Evolutionary conservation across 1,284 basidiomycete genomes (phyloP).

Genomic region (Erythrobasidium hasegawianum): DNA sequence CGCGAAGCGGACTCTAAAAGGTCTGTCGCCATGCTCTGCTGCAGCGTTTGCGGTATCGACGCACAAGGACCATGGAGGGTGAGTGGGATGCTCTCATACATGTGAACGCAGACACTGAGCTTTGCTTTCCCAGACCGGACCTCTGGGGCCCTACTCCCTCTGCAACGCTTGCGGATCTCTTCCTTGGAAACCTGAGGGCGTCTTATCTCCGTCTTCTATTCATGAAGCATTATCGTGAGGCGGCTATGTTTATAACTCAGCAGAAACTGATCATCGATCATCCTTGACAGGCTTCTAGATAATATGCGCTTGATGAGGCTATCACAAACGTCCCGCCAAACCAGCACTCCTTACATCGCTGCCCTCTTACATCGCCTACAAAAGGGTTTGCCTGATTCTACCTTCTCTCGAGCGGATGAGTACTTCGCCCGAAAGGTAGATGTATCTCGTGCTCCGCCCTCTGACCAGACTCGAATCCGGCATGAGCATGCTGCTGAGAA

Average conservation of each 20-base stretch:
- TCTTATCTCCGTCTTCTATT: background rate
- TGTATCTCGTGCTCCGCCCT: background rate
- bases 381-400: slow-evolving; percentile 16
- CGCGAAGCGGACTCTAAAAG: too few relatives aligned
- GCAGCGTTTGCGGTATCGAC: slow-evolving; percentile 26
- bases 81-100: too few relatives aligned
- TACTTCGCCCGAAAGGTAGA: slow-evolving; percentile 15
- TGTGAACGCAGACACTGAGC: too few relatives aligned
- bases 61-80: slow-evolving; percentile 28
- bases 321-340: slow-evolving; percentile 1
- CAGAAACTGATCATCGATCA: background rate
- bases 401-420: slow-evolving; percentile 18
- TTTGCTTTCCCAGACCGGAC: slow-evolving; percentile 4
- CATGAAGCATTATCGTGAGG: slow-evolving; percentile 32
- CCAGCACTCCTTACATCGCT: background rate
- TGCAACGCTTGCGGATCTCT: slow-evolving; percentile 23
- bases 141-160: slow-evolving; percentile 25
- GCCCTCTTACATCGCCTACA: slow-evolving; percentile 12
- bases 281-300: slow-evolving; percentile 18
- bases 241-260: background rate
- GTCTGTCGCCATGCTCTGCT: slow-evolving; percentile 3
- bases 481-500: too few relatives aligned
- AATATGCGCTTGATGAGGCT: slow-evolving; percentile 32
- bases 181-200: slow-evolving; percentile 10
- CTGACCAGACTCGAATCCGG: too few relatives aligned